Conservation (phyloP, 176 grass and related monocot genomes). For the Canna indica region DNA sequence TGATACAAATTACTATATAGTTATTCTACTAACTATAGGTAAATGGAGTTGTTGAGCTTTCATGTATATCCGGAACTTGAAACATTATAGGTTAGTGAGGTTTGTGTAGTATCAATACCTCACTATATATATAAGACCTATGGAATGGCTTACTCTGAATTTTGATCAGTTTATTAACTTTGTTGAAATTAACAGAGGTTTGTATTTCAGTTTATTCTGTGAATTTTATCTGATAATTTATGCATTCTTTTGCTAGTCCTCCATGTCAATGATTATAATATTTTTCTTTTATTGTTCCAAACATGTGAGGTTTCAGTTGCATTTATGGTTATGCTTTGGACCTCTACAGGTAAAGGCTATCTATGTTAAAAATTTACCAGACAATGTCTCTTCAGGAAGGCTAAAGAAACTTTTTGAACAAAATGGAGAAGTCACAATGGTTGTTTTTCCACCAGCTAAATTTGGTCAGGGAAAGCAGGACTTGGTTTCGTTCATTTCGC, state of each 20-base stretch:
- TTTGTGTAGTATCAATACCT: too few species aligned
- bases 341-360: conserved; percentile 68
- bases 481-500: conserved; percentile 90
- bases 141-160: too few species aligned
- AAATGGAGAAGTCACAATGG: conserved; percentile 77
- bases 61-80: too few species aligned
- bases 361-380: conserved; percentile 88
- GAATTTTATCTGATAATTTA: neutral
- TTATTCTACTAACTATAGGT: too few species aligned
- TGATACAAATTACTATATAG: too few species aligned
- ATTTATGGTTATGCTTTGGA: neutral
- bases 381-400: conserved; percentile 67
- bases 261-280: neutral
- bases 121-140: too few species aligned
- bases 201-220: too few species aligned
- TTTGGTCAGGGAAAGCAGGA: conserved; percentile 65
- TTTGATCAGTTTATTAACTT: too few species aligned
- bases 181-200: too few species aligned
- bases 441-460: conserved; percentile 76
- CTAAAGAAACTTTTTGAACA: conserved; percentile 78
- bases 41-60: too few species aligned
- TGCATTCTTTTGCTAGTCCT: neutral
- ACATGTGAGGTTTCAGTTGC: neutral
- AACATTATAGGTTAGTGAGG: too few species aligned
- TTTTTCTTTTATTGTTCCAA: too few species aligned